Percentiles rank a stretch among this genome's conserved stretches.
Conservation (phyloP, 345 rosid genomes). For the Orychophragmus violaceus region DNA sequence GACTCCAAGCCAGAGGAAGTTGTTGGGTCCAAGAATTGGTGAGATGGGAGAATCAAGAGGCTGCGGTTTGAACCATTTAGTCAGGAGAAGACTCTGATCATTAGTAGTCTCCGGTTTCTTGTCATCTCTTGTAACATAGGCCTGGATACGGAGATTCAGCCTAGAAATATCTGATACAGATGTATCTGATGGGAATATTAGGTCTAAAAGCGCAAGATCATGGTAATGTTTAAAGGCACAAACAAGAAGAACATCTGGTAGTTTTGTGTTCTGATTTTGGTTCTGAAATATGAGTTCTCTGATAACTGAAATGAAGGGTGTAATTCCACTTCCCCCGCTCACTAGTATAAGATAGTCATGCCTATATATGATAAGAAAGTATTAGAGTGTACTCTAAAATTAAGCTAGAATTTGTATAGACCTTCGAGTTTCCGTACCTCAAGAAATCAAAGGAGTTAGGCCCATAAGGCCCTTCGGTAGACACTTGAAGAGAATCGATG, state of each 20-base stretch:
- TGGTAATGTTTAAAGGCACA: constrained; percentile 50
- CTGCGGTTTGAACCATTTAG: constrained; percentile 51
- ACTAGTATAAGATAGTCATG: constrained; percentile 59
- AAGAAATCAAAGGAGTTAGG: constrained; percentile 48
- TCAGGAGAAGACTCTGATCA: constrained; percentile 20
- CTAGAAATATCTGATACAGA: constrained; percentile 23
- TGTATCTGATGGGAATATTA: constrained; percentile 45
- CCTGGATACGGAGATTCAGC: constrained; percentile 41
- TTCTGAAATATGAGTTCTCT: constrained; percentile 49
- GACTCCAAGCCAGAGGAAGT: constrained; percentile 68
- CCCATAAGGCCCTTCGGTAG: constrained; percentile 77
- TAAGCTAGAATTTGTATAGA: background rate
- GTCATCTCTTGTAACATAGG: constrained; percentile 46
- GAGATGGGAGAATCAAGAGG: constrained; percentile 46
- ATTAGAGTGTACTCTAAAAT: background rate
- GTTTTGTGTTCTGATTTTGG: constrained; percentile 27
- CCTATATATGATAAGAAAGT: constrained; percentile 26
- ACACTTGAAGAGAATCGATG: constrained; percentile 42
- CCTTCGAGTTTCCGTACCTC: constrained; percentile 27
- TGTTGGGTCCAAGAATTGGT: constrained; percentile 56
- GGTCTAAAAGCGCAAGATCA: constrained; percentile 56
- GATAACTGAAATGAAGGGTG: constrained; percentile 71
- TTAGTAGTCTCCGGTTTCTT: constrained; percentile 23
- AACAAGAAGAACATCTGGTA: constrained; percentile 51
- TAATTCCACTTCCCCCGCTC: constrained; percentile 81